A percentile compares a stretch with the other conserved stretches of the same genome.
These are phyloP conservation scores for Aspergillus ibericus DNA, from an alignment of 2,329 filamentous ascomycete genomes.

Conservation along the genomic window DNA sequence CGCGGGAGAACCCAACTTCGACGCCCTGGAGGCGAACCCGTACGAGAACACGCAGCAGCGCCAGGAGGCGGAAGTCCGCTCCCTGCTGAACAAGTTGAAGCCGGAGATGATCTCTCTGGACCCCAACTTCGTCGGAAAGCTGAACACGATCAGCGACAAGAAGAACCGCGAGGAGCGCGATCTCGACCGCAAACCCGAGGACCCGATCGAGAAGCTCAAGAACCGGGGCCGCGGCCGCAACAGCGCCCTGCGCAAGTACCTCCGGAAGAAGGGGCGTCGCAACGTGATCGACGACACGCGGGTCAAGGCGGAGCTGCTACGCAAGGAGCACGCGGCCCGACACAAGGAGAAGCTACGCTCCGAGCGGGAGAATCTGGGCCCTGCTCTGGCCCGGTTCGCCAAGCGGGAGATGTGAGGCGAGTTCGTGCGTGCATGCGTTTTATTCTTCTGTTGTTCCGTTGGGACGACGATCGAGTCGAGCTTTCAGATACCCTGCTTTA, in stretches of 20 bases:
- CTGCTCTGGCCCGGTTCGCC: constrained; percentile 81
- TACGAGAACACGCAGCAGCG: constrained; percentile 92
- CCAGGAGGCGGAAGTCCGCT: constrained; percentile 87
- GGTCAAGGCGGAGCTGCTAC: constrained; percentile 79
- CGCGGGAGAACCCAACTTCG: constrained; percentile 95
- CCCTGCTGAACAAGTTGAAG: constrained; percentile 87
- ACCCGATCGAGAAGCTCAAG: constrained; percentile 60
- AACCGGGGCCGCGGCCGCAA: constrained; percentile 89
- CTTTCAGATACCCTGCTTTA: constrained; percentile 19
- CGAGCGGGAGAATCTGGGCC: constrained; percentile 75
- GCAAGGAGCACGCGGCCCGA: constrained; percentile 66
- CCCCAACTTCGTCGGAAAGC: constrained; percentile 84
- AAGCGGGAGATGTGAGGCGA: constrained; percentile 55
- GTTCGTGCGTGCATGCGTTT: not conserved
- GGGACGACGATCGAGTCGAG: constrained; percentile 1
- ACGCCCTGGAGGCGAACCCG: constrained; percentile 89
- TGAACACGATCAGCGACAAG: constrained; percentile 78
- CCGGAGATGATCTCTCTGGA: constrained; percentile 97
- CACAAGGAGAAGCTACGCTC: constrained; percentile 66
- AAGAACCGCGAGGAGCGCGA: constrained; percentile 76
- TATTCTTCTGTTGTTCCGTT: constrained; percentile 1
- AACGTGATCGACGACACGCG: constrained; percentile 97
- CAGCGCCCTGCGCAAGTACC: constrained; percentile 79
- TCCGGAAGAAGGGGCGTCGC: constrained; percentile 87
- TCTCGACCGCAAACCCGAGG: constrained; percentile 68